phyloP scores from a whole-genome alignment of 257 asterid genomes.

The Thymus quinquecostatus region DNA sequence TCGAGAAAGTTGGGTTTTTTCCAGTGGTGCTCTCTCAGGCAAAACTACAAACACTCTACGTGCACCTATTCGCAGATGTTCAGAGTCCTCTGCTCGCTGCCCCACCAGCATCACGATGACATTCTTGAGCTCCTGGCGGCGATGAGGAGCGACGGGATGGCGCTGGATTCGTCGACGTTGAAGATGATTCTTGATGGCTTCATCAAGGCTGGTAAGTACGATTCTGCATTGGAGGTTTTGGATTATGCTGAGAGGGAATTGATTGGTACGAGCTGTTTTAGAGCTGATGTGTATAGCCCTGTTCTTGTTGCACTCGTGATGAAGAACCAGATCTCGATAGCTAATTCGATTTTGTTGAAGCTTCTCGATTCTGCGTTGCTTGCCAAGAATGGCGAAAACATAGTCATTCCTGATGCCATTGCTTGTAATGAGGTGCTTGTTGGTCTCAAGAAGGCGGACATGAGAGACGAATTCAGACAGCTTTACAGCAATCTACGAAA shows the following conservation, averaged over 20 bases:
- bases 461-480: conserved; percentile 67
- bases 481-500: conserved; percentile 62
- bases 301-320: conserved; percentile 75
- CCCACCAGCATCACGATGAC: conserved; percentile 52
- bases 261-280: conserved; percentile 43
- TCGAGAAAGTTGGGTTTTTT: conserved; percentile 69
- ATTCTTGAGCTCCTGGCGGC: conserved; percentile 54
- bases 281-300: conserved; percentile 60
- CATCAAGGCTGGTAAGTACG: conserved; percentile 66
- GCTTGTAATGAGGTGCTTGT: conserved; percentile 89
- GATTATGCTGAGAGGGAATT: conserved; percentile 58
- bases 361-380: conserved; percentile 52
- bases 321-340: conserved; percentile 63
- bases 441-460: conserved; percentile 70
- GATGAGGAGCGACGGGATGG: conserved; percentile 60
- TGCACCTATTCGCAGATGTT: conserved; percentile 67
- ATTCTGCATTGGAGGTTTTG: conserved; percentile 67
- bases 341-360: conserved; percentile 72
- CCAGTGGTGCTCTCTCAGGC: conserved; percentile 71
- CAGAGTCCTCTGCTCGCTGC: conserved; percentile 48
- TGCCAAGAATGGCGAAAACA: conserved; percentile 21
- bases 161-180: conserved; percentile 60
- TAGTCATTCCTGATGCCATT: conserved; percentile 59
- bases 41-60: conserved; percentile 65
- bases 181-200: conserved; percentile 74